These are phyloP conservation scores for Dryadomyces quercivorus DNA, from an alignment of 2,329 filamentous ascomycete species.

Conservation along the genomic window DNA sequence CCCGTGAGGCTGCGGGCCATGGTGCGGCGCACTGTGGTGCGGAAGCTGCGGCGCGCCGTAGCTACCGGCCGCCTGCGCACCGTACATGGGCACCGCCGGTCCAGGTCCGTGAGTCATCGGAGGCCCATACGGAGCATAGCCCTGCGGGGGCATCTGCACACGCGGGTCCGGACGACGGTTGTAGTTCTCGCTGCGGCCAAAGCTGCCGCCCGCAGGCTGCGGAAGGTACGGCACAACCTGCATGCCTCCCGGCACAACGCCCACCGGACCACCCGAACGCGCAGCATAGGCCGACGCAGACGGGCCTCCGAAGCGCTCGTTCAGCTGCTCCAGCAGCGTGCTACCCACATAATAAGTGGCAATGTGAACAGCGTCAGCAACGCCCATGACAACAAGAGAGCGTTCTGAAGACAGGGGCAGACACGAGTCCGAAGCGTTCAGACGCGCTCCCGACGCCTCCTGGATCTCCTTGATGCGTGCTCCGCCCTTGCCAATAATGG, in stretches of 20 bases:
- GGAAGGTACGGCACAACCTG: slow-evolving; percentile 98
- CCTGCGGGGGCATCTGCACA: slow-evolving; percentile 60
- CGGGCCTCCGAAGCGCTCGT: slow-evolving; percentile 89
- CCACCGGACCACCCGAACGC: slow-evolving; percentile 82
- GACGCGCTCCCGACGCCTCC: slow-evolving; percentile 87
- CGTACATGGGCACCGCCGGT: slow-evolving; percentile 56
- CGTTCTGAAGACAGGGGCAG: slow-evolving; percentile 91
- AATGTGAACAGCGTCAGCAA: slow-evolving; percentile 96
- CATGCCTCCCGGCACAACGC: slow-evolving; percentile 92
- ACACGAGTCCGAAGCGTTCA: slow-evolving; percentile 93
- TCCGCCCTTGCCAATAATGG: slow-evolving; percentile 95
- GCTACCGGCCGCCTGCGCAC: slow-evolving; percentile 49
- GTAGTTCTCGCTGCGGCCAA: slow-evolving; percentile 80
- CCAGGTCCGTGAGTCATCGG: slow-evolving; percentile 50
- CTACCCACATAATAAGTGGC: slow-evolving; percentile 97
- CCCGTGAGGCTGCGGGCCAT: slow-evolving; percentile 45
- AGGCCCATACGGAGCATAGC: slow-evolving; percentile 64
- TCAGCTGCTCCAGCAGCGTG: slow-evolving; percentile 94
- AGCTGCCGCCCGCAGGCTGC: slow-evolving; percentile 84
- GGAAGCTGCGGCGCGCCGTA: slow-evolving; percentile 77
- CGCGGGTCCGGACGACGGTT: slow-evolving; percentile 63
- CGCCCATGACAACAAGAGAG: slow-evolving; percentile 94
- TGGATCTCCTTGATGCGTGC: slow-evolving; percentile 96
- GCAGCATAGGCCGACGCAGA: slow-evolving; percentile 97
- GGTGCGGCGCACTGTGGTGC: slow-evolving; percentile 47